Base-by-base conservation (phyloP, 2,329 filamentous ascomycete species). In the Trichoderma pleuroti region DNA sequence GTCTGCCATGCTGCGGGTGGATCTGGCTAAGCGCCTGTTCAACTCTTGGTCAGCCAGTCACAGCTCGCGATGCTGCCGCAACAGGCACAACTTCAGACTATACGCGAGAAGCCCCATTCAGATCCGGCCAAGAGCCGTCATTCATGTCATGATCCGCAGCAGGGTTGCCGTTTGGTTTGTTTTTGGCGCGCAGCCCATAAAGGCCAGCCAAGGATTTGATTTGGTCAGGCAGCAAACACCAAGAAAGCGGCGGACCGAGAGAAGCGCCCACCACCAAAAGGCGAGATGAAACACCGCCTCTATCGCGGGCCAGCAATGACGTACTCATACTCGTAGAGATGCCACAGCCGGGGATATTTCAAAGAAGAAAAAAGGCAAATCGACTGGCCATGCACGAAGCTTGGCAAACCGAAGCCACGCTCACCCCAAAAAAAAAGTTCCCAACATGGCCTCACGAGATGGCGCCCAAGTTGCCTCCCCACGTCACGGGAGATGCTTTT, bases 21-120 rank as follows among this genome's bases (percentile, higher is more conserved):
- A 68, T 21, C 56, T 5, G 36, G 28, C 28, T 61, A 71, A 71
- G 70, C 70, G 70, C 70, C 39, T n/a, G 59, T 30, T n/a, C 21
- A 49, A 36, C 18, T 7, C 24, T 32, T 9, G 5, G 10, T 28
- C 70, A 70, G 59, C 70, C 70, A 71, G 70, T 71, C 26, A 62
- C 18, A 59, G 52, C 63, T 36, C 32, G 28, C 34, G 32, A 30
- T 24, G n/a, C 14, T 11, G 21, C 59, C 70, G 30, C 11, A 39
- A 60, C 24, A 52, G 66, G 70, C 49, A 71, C 46, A 49, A 56
- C 56, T 28, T 34, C 69, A 68, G 49, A 61, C 63, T 26, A 1
- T 5, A n/a, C n/a, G 24, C 56, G 32, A 59, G 39, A 56, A 21
- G 21, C n/a, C 18, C 24, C n/a, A 49, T 49, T 39, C 18, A 14